A percentile compares a stretch with the other conserved stretches of the same genome.
Evolutionary conservation across 2,329 filamentous ascomycete genomes (phyloP).

Genomic region (Calonectria montana): DNA sequence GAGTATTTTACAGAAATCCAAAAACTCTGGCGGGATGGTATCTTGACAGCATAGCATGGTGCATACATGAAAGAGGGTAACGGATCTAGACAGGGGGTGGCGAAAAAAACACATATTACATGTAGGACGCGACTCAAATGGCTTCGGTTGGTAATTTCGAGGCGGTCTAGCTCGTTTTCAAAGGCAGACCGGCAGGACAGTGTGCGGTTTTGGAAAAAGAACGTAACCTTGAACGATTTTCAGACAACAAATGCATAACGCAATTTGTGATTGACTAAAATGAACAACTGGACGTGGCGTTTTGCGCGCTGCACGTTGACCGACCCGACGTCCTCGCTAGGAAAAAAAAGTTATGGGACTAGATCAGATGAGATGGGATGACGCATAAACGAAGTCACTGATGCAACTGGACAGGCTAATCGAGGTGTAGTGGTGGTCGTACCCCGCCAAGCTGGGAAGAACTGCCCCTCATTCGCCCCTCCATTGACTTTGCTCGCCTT

Average conservation of each 20-base stretch:
- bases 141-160: not conserved
- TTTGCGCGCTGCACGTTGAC: constrained; percentile 3
- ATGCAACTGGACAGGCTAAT: constrained; percentile 34
- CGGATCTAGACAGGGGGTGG: constrained; percentile 18
- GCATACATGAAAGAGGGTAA: constrained; percentile 31
- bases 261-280: not conserved
- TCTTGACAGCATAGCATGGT: constrained; percentile 36
- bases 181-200: not conserved
- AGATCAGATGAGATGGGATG: constrained; percentile 29
- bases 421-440: constrained; percentile 20
- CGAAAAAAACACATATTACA: constrained; percentile 9
- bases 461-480: constrained; percentile 42
- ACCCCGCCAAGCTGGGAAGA: constrained; percentile 36
- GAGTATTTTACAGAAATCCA: constrained; percentile 41
- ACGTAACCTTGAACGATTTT: not conserved
- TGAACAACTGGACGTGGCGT: constrained; percentile 12
- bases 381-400: constrained; percentile 35
- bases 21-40: constrained; percentile 37
- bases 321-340: not conserved
- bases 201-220: constrained; percentile 10
- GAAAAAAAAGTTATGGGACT: not conserved
- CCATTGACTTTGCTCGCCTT: constrained; percentile 28
- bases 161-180: constrained; percentile 1
- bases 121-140: constrained; percentile 6
- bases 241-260: not conserved